phyloP scores from a whole-genome alignment of 2,329 filamentous ascomycete species.

The Apiospora saccharicola region DNA sequence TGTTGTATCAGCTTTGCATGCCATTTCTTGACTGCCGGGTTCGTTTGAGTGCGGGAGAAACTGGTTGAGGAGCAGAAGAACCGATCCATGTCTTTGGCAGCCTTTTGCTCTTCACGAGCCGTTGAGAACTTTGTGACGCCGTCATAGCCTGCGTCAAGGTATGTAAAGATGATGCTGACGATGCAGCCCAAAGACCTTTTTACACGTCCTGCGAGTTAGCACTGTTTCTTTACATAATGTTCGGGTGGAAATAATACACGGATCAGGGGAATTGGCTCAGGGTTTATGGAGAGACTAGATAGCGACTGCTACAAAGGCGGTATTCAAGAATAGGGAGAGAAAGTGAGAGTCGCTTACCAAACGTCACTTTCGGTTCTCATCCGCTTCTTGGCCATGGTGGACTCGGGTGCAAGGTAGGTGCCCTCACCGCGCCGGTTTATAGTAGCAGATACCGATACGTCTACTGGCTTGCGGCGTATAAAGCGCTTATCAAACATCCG shows the following conservation, averaged over 20 bases:
- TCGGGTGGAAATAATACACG: neutral
- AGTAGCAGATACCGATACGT: constrained; percentile 36
- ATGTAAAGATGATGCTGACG: constrained; percentile 47
- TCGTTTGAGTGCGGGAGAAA: constrained; percentile 9
- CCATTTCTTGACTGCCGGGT: constrained; percentile 16
- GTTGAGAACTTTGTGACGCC: constrained; percentile 33
- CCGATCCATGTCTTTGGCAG: constrained; percentile 7
- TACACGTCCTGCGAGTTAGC: neutral
- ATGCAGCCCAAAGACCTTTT: constrained; percentile 46
- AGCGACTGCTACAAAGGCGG: neutral
- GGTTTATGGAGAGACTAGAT: neutral
- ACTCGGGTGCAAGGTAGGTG: constrained; percentile 49
- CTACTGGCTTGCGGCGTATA: constrained; percentile 32
- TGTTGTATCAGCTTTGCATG: neutral
- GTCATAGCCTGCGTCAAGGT: constrained; percentile 41
- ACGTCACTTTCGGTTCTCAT: constrained; percentile 48
- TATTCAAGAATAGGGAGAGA: neutral
- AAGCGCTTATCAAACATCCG: constrained; percentile 43
- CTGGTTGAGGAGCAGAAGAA: constrained; percentile 15
- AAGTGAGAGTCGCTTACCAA: constrained; percentile 38
- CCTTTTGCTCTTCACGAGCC: neutral
- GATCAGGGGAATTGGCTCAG: neutral
- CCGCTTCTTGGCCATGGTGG: constrained; percentile 32
- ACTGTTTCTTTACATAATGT: neutral
- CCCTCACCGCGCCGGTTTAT: constrained; percentile 42